These are phyloP conservation scores for Mycocentrospora acerina DNA, from an alignment of 2,329 filamentous ascomycete genomes.

Conservation along the genomic window DNA sequence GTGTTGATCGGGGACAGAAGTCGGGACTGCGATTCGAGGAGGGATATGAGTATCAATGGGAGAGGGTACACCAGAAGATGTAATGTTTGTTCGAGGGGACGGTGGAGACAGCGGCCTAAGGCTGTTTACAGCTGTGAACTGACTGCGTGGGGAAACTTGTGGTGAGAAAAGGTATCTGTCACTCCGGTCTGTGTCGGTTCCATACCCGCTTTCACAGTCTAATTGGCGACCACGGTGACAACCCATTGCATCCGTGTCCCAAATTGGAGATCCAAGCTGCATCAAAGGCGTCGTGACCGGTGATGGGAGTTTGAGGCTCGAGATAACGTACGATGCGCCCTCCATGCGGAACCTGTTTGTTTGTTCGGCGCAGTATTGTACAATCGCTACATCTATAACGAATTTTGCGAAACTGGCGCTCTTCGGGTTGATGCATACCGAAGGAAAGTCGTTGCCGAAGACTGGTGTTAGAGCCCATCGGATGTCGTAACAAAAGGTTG, in stretches of 20 bases:
- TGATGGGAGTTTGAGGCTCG: constrained; percentile 1
- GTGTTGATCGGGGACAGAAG: constrained; percentile 14
- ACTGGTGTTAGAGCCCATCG: constrained; percentile 84
- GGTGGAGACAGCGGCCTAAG: constrained; percentile 15
- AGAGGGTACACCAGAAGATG: constrained; percentile 11
- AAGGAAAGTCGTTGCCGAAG: constrained; percentile 81
- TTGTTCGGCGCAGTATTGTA: constrained; percentile 41
- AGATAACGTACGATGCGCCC: constrained; percentile 16
- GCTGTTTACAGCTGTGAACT: constrained; percentile 46
- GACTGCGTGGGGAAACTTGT: constrained; percentile 41
- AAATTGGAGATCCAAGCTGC: constrained; percentile 16
- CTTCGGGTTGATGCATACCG: constrained; percentile 66
- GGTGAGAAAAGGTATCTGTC: constrained; percentile 43
- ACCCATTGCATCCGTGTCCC: constrained; percentile 9
- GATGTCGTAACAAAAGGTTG: constrained; percentile 86
- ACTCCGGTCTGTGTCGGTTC: constrained; percentile 44
- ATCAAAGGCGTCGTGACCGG: constrained; percentile 11
- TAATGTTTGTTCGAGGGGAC: constrained; percentile 11
- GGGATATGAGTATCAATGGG: constrained; percentile 7
- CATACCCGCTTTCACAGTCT: constrained; percentile 46
- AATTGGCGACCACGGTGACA: constrained; percentile 13
- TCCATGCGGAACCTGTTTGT: constrained; percentile 40
- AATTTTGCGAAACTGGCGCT: constrained; percentile 60
- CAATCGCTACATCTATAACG: constrained; percentile 43
- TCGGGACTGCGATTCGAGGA: constrained; percentile 10